phyloP scores from a whole-genome alignment of 2,329 filamentous ascomycete species.

The Penicillium sp. region DNA sequence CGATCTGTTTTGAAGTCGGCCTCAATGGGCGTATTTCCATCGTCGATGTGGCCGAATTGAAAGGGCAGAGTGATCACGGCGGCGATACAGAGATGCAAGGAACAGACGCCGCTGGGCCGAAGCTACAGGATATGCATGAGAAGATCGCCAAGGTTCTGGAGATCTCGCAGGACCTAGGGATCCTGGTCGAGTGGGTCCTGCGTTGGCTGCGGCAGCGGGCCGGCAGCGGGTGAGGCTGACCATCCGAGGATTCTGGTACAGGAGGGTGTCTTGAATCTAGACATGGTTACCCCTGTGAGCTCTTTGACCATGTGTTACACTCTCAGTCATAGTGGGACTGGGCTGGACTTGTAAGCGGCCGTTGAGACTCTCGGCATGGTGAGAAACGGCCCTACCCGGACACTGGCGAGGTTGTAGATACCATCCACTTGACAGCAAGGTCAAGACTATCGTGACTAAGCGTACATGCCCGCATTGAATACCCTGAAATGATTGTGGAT shows the following conservation, averaged over 20 bases:
- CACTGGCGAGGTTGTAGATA: not conserved
- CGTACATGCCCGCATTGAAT: not conserved
- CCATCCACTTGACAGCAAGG: not conserved
- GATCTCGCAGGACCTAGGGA: slow-evolving; percentile 50
- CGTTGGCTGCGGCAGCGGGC: slow-evolving; percentile 40
- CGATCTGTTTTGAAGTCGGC: slow-evolving; percentile 46
- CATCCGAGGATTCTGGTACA: slow-evolving; percentile 10
- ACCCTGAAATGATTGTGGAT: not conserved
- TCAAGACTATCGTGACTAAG: not conserved
- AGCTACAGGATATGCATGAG: slow-evolving; percentile 33
- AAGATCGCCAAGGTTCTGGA: slow-evolving; percentile 47
- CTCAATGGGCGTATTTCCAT: slow-evolving; percentile 47
- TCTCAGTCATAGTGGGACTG: not conserved
- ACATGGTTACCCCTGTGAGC: not conserved
- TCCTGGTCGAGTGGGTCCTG: slow-evolving; percentile 50
- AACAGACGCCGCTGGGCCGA: slow-evolving; percentile 19
- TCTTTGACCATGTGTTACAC: not conserved
- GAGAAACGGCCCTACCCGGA: not conserved
- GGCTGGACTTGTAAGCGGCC: not conserved
- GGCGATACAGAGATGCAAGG: slow-evolving; percentile 27
- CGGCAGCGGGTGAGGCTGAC: slow-evolving; percentile 25
- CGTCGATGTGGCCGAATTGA: slow-evolving; percentile 41
- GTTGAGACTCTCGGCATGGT: not conserved
- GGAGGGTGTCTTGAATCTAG: not conserved
- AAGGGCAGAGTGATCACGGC: slow-evolving; percentile 19